Evolutionary conservation across 805 yeast species (phyloP).

Genomic region (Lipomyces mesembrius): DNA sequence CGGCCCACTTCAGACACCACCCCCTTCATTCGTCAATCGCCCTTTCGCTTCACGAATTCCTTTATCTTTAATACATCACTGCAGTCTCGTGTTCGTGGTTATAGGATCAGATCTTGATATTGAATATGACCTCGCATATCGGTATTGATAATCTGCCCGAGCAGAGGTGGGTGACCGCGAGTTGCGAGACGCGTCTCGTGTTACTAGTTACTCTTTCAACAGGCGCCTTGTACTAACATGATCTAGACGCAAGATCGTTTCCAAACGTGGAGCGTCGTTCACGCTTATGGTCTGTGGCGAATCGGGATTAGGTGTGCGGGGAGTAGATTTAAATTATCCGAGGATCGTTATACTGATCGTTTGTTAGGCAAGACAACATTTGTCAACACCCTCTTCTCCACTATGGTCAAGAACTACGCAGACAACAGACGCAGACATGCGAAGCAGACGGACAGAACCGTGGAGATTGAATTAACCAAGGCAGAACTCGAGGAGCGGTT

Average conservation of each 20-base stretch:
- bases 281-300: conserved; percentile 87
- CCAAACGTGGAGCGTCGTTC: conserved; percentile 66
- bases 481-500: conserved; percentile 64
- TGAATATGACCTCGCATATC: conserved; percentile 34
- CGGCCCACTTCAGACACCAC: not conserved
- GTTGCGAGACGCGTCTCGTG: conserved; percentile 17
- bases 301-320: conserved; percentile 70
- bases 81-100: conserved; percentile 5
- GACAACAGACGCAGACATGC: conserved; percentile 50
- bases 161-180: conserved; percentile 37
- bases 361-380: conserved; percentile 71
- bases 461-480: conserved; percentile 49
- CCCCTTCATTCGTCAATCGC: not conserved
- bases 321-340: not conserved
- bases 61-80: not conserved
- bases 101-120: not conserved
- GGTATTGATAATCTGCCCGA: conserved; percentile 43
- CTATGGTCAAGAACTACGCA: conserved; percentile 50
- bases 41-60: not conserved
- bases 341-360: not conserved
- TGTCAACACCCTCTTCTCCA: conserved; percentile 75
- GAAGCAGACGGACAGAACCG: conserved; percentile 49
- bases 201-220: not conserved
- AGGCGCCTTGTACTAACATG: conserved; percentile 8
- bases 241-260: conserved; percentile 48